Conservation (phyloP, 2,329 filamentous ascomycete species). For the Onygena corvina region DNA sequence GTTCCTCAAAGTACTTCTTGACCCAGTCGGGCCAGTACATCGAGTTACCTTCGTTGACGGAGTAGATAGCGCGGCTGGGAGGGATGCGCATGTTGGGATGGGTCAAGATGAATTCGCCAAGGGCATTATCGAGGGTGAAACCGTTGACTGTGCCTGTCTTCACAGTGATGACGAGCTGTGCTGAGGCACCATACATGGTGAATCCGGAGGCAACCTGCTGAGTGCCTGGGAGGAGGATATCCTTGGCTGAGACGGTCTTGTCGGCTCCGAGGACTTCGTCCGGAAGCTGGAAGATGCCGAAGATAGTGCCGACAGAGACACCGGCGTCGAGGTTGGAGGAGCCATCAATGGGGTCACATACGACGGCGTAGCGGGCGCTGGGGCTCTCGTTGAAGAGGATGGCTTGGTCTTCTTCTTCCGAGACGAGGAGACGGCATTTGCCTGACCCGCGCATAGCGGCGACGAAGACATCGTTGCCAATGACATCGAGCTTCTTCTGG, state of each 20-base stretch:
- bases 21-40: constrained; percentile 88
- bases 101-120: constrained; percentile 97
- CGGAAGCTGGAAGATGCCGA: constrained; percentile 80
- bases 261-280: constrained; percentile 43
- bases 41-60: constrained; percentile 96
- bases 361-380: constrained; percentile 75
- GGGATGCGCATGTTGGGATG: constrained; percentile 91
- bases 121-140: constrained; percentile 91
- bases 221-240: constrained; percentile 77
- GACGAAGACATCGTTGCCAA: constrained; percentile 96
- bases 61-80: constrained; percentile 74
- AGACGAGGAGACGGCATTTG: constrained; percentile 85
- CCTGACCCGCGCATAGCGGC: constrained; percentile 87
- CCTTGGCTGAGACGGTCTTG: constrained; percentile 52
- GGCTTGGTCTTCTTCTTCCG: constrained; percentile 88
- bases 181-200: constrained; percentile 98
- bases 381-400: constrained; percentile 72
- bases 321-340: constrained; percentile 95
- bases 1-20: constrained; percentile 73
- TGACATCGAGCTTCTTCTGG: constrained; percentile 99
- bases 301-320: constrained; percentile 96
- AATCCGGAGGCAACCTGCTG: constrained; percentile 93
- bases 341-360: constrained; percentile 95
- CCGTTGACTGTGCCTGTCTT: constrained; percentile 83
- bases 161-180: constrained; percentile 96